Percentiles rank a stretch among this genome's conserved stretches.
phyloP scores from a whole-genome alignment of 495 filamentous ascomycete genomes.

The Penicillium robsamsonii region DNA sequence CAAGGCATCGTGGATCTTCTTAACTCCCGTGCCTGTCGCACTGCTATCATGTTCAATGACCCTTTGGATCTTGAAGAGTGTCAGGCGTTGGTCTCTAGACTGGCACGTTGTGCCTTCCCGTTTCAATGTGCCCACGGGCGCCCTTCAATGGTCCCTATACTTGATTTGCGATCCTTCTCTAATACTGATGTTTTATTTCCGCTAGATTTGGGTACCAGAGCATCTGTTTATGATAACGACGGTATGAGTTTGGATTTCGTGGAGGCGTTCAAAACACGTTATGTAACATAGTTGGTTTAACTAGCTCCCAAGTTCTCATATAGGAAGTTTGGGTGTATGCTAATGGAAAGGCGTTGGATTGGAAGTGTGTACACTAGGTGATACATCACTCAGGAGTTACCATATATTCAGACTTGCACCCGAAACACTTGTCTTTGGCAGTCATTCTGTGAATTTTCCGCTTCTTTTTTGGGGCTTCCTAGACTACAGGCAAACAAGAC shows the following conservation, averaged over 20 bases:
- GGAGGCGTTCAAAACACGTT: conserved; percentile 20
- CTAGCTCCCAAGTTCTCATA: neutral
- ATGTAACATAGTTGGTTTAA: conserved; percentile 8
- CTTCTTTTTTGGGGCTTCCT: too few species aligned
- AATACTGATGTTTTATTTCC: neutral
- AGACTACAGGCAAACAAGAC: neutral
- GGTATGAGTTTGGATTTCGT: conserved; percentile 10
- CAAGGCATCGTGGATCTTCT: conserved; percentile 80
- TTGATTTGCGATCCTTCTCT: conserved; percentile 48
- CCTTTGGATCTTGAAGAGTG: conserved; percentile 64
- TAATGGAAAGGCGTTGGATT: neutral
- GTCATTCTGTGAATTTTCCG: neutral
- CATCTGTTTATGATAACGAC: conserved; percentile 8
- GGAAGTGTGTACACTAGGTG: neutral
- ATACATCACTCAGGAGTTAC: neutral
- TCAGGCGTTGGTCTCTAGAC: conserved; percentile 53
- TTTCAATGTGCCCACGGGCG: conserved; percentile 92
- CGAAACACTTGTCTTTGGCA: neutral
- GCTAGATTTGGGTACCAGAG: neutral
- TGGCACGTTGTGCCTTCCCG: conserved; percentile 74
- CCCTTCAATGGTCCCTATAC: conserved; percentile 70
- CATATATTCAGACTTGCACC: too few species aligned
- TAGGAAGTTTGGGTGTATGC: neutral
- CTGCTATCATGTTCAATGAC: conserved; percentile 98
- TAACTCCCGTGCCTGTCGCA: conserved; percentile 86